Evolutionary conservation across 1,284 basidiomycete genomes (phyloP).

Genomic region (Butyriboletus appendiculatus): DNA sequence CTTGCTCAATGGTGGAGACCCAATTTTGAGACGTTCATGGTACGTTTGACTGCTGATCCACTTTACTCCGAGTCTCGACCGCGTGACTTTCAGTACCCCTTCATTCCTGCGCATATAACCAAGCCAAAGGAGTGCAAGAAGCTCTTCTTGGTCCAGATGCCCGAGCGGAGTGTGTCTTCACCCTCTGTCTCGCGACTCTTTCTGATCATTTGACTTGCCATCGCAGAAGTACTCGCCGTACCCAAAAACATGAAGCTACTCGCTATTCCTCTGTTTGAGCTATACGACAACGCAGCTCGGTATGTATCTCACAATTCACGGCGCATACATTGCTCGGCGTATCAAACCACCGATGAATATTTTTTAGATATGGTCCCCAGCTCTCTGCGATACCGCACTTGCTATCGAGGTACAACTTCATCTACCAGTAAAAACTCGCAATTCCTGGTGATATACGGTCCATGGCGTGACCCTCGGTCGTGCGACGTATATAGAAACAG

Average conservation of each 20-base stretch:
- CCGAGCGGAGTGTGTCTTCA: constrained; percentile 77
- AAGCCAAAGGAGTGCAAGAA: constrained; percentile 99
- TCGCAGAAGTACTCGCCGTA: constrained; percentile 88
- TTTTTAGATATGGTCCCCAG: constrained; percentile 59
- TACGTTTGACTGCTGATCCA: constrained; percentile 43
- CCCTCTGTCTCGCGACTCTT: background rate
- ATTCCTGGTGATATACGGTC: background rate
- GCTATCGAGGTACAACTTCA: constrained; percentile 84
- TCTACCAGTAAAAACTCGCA: constrained; percentile 51
- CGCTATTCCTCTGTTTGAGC: constrained; percentile 93
- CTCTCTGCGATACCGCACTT: constrained; percentile 93
- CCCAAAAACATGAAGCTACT: constrained; percentile 99
- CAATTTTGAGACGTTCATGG: constrained; percentile 98
- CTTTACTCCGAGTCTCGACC: constrained; percentile 1
- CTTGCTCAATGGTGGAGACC: constrained; percentile 97
- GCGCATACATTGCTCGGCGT: background rate
- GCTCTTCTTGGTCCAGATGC: constrained; percentile 93
- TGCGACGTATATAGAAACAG: background rate
- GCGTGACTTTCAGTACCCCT: constrained; percentile 76
- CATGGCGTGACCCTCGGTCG: background rate
- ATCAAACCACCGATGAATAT: background rate
- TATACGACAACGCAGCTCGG: constrained; percentile 96
- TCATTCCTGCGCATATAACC: constrained; percentile 94
- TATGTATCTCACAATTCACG: constrained; percentile 35
- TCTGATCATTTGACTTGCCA: constrained; percentile 3